Evolutionary conservation across 306 rosid genomes (phyloP), one percentile per base, ranked within the genome.

Genomic region (Echinosophora koreensis): DNA sequence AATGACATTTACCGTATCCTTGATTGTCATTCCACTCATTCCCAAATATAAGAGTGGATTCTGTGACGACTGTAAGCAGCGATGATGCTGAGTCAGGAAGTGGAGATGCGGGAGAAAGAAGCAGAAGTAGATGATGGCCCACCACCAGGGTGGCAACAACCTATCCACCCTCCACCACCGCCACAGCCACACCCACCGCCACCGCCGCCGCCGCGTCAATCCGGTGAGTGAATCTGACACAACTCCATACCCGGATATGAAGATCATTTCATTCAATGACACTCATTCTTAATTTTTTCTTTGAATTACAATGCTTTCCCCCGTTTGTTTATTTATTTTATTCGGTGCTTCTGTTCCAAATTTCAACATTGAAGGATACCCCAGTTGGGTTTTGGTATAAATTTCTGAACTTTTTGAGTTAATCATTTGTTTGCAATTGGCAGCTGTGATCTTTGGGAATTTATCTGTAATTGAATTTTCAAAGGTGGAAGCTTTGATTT

Each of bases 61-160:
- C 54, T 65, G 38, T 18, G 70, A 12, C 6, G 17, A 49, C 4
- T 30, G 30, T 1, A 13, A 22, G 63, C 18, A 27, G 54, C 34
- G 51, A 70, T 56, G 66, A 80, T 80, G 89, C 85, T 65, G 6
- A 66, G 18, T 58, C 78, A 78, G 6, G 80, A 77, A 35, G 79
- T 52, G 22, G 11, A 10, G 50, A 44, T 11, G 46, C 1, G 11
- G 14, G 64, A 51, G 8, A 71, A 65, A 27, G 87, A 82, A 37
- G 88, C 82, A 42, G 93, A 89, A 11, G 90, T 79, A 39, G 96
- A 89, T 41, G 92, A 91, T 47, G 95, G 95, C 17, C 97, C 93
- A 7, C 97, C 89, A 14, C 93, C 93, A 3, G 98, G 92, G 14
- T 82, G 90, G 89, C 86, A 86, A 58, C 62, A 86, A 54, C 62